A percentile compares a stretch with the other conserved stretches of the same genome.
Evolutionary conservation across 164 flowering plant genomes (phyloP).

Genomic region (Chimonanthus salicifolius): DNA sequence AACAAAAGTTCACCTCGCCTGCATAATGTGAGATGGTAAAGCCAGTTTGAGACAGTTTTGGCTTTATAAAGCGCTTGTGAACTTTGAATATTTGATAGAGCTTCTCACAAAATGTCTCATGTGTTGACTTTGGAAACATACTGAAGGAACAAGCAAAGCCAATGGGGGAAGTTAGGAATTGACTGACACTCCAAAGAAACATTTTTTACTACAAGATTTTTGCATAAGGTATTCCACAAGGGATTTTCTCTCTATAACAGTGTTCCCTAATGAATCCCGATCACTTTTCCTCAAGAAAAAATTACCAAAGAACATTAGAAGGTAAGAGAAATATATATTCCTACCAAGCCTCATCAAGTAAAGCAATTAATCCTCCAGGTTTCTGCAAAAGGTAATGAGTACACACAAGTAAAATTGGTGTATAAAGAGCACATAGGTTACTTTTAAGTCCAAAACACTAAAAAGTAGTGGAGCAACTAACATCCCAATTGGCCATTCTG

Average conservation of each 20-base stretch:
- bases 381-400: constrained; percentile 48
- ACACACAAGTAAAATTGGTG: constrained; percentile 1
- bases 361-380: constrained; percentile 83
- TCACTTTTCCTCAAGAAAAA: neutral
- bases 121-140: constrained; percentile 93
- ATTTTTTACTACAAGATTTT: neutral
- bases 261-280: neutral
- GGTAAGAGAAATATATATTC: constrained; percentile 8
- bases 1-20: constrained; percentile 63
- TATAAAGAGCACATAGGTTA: neutral
- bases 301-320: neutral
- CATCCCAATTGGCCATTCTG: neutral
- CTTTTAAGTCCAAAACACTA: neutral
- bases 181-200: neutral
- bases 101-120: constrained; percentile 82
- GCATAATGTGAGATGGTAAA: constrained; percentile 86
- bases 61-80: constrained; percentile 77
- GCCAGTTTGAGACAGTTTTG: constrained; percentile 73
- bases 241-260: neutral
- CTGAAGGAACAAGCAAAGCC: constrained; percentile 36
- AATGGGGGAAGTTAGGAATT: neutral
- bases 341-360: constrained; percentile 95
- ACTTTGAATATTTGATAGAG: constrained; percentile 75
- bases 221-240: neutral
- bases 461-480: neutral